These are phyloP conservation scores for Tolypocladium tropicale DNA, from an alignment of 2,329 filamentous ascomycete species.

Conservation along the genomic window DNA sequence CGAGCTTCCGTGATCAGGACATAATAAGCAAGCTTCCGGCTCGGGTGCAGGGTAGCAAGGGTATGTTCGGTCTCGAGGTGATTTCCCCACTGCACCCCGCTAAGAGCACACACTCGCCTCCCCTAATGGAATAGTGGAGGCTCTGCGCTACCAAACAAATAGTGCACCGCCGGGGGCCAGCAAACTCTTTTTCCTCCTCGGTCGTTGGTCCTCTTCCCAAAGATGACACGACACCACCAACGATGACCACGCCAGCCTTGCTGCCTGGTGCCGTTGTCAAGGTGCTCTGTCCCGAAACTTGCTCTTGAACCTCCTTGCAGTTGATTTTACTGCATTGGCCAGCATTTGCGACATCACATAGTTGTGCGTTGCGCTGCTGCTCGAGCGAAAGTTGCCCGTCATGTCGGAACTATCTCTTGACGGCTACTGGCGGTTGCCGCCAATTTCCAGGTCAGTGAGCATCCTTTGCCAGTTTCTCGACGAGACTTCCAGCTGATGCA, in stretches of 20 bases:
- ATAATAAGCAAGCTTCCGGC: background rate
- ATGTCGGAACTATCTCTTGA: slow-evolving; percentile 21
- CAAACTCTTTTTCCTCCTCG: slow-evolving; percentile 8
- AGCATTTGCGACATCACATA: background rate
- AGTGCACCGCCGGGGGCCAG: background rate
- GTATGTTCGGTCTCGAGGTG: background rate
- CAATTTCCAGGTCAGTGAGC: slow-evolving; percentile 33
- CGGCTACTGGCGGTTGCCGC: slow-evolving; percentile 29
- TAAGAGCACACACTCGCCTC: slow-evolving; percentile 3
- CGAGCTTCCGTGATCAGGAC: slow-evolving; percentile 1
- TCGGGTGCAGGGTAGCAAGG: background rate
- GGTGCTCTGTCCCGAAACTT: slow-evolving; percentile 8
- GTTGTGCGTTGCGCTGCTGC: slow-evolving; percentile 1
- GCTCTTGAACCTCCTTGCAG: slow-evolving; percentile 5
- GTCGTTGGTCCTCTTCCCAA: slow-evolving; percentile 11
- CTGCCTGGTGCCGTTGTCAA: slow-evolving; percentile 15
- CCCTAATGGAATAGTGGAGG: slow-evolving; percentile 10
- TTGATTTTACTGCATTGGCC: slow-evolving; percentile 5
- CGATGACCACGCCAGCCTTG: slow-evolving; percentile 18
- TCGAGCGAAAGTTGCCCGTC: slow-evolving; percentile 21
- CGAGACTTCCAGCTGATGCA: slow-evolving; percentile 9
- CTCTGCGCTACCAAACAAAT: background rate
- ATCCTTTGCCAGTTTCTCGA: slow-evolving; percentile 1
- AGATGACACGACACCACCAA: slow-evolving; percentile 25
- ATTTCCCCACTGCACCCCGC: slow-evolving; percentile 7